Conservation (phyloP, 2,329 filamentous ascomycete genomes). For the Bipolaris victoriae region DNA sequence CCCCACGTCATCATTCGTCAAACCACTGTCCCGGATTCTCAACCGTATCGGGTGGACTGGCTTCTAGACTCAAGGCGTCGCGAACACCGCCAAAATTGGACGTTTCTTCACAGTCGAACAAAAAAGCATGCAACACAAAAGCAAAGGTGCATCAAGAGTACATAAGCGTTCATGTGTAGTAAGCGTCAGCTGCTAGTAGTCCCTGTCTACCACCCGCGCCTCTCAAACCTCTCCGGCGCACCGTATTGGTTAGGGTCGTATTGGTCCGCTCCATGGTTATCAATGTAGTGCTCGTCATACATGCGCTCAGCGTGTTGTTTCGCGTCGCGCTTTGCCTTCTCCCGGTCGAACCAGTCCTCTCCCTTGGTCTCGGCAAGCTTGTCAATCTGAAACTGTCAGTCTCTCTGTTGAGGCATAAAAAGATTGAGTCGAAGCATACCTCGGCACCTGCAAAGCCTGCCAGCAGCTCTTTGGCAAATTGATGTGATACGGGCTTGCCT, state of each 20-base stretch:
- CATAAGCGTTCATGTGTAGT: too few species aligned
- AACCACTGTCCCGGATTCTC: background rate
- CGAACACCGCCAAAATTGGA: background rate
- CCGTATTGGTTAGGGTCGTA: constrained; percentile 55
- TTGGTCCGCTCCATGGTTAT: constrained; percentile 50
- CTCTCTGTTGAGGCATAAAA: too few species aligned
- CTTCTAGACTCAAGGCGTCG: background rate
- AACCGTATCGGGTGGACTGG: background rate
- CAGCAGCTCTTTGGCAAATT: constrained; percentile 78
- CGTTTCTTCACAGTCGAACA: background rate
- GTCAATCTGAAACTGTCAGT: constrained; percentile 53
- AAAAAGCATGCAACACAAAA: background rate
- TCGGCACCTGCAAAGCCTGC: constrained; percentile 75
- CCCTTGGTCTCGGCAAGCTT: constrained; percentile 69
- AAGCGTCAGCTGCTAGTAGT: constrained; percentile 5
- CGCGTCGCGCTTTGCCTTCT: constrained; percentile 56
- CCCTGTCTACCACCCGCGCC: constrained; percentile 35
- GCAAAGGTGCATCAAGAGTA: background rate
- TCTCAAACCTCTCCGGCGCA: constrained; percentile 42
- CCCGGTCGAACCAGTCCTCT: constrained; percentile 56
- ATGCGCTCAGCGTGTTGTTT: constrained; percentile 52
- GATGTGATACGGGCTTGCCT: constrained; percentile 75
- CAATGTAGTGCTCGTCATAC: constrained; percentile 58
- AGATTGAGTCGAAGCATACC: constrained; percentile 48
- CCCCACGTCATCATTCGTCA: constrained; percentile 12